Evolutionary conservation across 306 rosid species (phyloP).

Genomic region (apple (Malus domestica)): ASM211411v1 NC_041792.1:630501-631000

Average conservation of each 20-base stretch:
- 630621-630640: constrained; percentile 62
- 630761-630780: neutral
- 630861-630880: neutral
- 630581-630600: constrained; percentile 80
- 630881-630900: neutral
- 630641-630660: constrained; percentile 33
- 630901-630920: neutral
- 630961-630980: constrained; percentile 71
- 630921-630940: neutral
- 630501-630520: constrained; percentile 17
- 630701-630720: neutral
- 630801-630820: neutral
- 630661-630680: neutral
- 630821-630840: neutral
- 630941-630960: constrained; percentile 46
- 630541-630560: constrained; percentile 9
- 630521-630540: constrained; percentile 26
- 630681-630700: neutral
- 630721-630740: neutral
- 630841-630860: neutral
- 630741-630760: neutral
- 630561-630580: constrained; percentile 45
- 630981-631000: constrained; percentile 85
- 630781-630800: neutral
- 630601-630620: constrained; percentile 83